phyloP scores from a whole-genome alignment of 805 yeast species.

The Candida tibetensis region DNA sequence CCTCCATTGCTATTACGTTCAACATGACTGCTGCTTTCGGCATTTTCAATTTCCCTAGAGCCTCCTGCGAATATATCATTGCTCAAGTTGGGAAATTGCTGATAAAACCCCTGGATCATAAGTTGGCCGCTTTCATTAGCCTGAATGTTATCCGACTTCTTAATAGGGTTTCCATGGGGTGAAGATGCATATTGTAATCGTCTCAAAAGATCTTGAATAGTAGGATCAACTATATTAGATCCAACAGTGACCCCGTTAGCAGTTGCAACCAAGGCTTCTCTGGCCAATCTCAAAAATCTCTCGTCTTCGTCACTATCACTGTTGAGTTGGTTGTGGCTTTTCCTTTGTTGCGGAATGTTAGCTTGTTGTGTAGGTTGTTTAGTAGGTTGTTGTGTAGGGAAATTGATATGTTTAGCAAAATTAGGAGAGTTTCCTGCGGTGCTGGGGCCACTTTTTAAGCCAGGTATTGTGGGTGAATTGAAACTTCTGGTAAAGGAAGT shows the following conservation, averaged over 20 bases:
- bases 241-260: slow-evolving; percentile 38
- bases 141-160: slow-evolving; percentile 27
- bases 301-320: slow-evolving; percentile 45
- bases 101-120: slow-evolving; percentile 41
- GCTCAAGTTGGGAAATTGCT: slow-evolving; percentile 43
- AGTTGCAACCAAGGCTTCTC: slow-evolving; percentile 58
- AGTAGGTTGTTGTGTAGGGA: too few species aligned
- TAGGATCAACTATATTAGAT: slow-evolving; percentile 52
- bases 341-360: too few species aligned
- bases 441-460: background rate
- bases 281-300: slow-evolving; percentile 55
- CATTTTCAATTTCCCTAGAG: slow-evolving; percentile 4
- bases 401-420: background rate
- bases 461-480: background rate
- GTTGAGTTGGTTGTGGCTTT: background rate
- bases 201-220: slow-evolving; percentile 55
- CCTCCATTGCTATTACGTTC: background rate
- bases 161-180: slow-evolving; percentile 55
- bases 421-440: background rate
- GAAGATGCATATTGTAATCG: slow-evolving; percentile 57
- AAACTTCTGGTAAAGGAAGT: slow-evolving; percentile 16
- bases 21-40: slow-evolving; percentile 1
- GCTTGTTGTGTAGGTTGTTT: too few species aligned
- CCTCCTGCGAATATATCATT: slow-evolving; percentile 31
- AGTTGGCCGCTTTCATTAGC: slow-evolving; percentile 41